Evolutionary conservation across 768 basidiomycete species (phyloP), one percentile per base, ranked within the genome.

Genomic region (Polyporus arcularius): DNA sequence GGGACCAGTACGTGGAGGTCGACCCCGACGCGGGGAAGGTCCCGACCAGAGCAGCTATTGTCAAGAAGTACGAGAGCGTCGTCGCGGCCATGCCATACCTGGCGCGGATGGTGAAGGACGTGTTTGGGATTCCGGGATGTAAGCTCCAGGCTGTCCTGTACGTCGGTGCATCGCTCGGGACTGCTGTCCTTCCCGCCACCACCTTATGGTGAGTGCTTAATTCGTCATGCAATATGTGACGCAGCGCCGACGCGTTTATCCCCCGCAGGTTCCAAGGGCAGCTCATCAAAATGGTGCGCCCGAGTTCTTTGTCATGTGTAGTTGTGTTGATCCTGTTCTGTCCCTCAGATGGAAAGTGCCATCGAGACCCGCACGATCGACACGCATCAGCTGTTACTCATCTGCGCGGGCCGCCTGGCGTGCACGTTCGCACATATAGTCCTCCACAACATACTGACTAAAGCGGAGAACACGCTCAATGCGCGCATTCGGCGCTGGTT

Each of bases 1-100:
- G 90, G 90, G 88, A 91, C 65, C 72, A 89, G 35, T 92, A 90
- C 69, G 84, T 88, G 66, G 84, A 90, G 65, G 75, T 73, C 18
- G 71, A 73, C 11, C 68, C 79, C 31, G 70, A 75, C 40, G 65
- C 82, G 30, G 70, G 64, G 35, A 70, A 74, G 21, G 53, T 81
- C 51, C 76, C 83, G 7, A 76, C 77, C 6, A 69, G 73, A 5
- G 79, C 83, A 18, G 78, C 82, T 21, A 70, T 72, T 39, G 67
- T 84, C 14, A 79, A 85, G 67, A 75, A 77, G 0, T 78, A 76
- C n/a, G 70, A 80, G 10, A 81, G 82, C 48, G 71, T 85, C 59
- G 56, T 75, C 18, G 75, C 79, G 43, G 76, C 78, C 67, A 59
- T 86, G 35, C 88, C 87, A 2, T 87, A 80, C 70, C 78, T 91